phyloP scores from a whole-genome alignment of 208 protist species.

The Entamoeba moshkovskii region DNA sequence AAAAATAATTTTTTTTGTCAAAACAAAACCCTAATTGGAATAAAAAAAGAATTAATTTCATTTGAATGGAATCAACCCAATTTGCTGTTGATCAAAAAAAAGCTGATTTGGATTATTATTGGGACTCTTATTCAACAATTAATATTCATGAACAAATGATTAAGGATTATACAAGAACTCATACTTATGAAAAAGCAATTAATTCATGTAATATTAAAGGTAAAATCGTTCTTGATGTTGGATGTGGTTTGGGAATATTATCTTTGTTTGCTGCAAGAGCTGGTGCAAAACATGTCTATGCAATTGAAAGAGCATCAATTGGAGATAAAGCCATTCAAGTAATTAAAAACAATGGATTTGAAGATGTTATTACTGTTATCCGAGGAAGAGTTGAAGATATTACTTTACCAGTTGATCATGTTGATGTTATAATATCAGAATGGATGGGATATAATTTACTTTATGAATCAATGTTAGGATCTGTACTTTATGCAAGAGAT shows the following conservation, averaged over 20 bases:
- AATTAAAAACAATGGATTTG: slow-evolving; percentile 31
- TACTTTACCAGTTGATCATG: slow-evolving; percentile 46
- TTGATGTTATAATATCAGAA: slow-evolving; percentile 78
- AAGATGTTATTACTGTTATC: slow-evolving; percentile 49
- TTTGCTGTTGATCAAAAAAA: background rate
- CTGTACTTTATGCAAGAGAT: slow-evolving; percentile 73
- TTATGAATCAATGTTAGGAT: slow-evolving; percentile 82
- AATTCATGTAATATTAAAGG: slow-evolving; percentile 69
- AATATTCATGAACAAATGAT: slow-evolving; percentile 74
- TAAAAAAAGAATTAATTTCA: too few relatives aligned
- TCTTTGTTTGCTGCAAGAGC: slow-evolving; percentile 78
- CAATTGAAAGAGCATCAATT: slow-evolving; percentile 11
- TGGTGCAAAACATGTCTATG: slow-evolving; percentile 69
- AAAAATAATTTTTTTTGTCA: too few relatives aligned
- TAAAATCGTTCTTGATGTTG: slow-evolving; percentile 75
- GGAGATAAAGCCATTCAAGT: background rate
- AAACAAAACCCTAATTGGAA: too few relatives aligned
- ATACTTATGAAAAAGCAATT: slow-evolving; percentile 80
- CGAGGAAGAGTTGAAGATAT: slow-evolving; percentile 74
- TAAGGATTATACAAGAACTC: slow-evolving; percentile 83
- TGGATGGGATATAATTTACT: slow-evolving; percentile 90
- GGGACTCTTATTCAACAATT: background rate
- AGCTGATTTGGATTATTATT: slow-evolving; percentile 6
- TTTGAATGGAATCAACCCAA: background rate
- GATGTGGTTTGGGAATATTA: slow-evolving; percentile 88